Base-by-base conservation (phyloP, 495 filamentous ascomycete species). In the Halenospora varia region DNA sequence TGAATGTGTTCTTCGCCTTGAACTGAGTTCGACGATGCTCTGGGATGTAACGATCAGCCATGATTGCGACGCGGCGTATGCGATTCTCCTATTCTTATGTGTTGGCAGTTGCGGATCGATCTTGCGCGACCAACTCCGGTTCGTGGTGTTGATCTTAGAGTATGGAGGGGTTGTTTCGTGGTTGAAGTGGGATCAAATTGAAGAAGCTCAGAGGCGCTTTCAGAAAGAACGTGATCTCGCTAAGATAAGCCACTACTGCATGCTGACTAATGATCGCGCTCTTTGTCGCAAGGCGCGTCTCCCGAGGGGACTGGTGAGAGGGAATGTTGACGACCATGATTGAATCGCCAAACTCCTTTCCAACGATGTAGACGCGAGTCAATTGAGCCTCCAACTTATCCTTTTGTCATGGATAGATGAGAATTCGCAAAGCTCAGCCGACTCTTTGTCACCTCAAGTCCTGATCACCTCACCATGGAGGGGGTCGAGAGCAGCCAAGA, bases 11-110 rank as follows among this genome's bases (percentile, higher is more conserved):
- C 80, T 94, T 95, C 58, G 95, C 95, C 85, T 99, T 99, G 83
- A 94, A 99, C 76, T 96, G 92, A 48, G 88, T 96, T 68, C 95
- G 94, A 69, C 95, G 91, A 82, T 99, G 95, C 77, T 97, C 95
- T 70, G 95, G 95, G 70, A 99, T 99, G 78, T 96, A 99, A 48
- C 92, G 89, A 69, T 99, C 95, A 67, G 93, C 85, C 95, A 99
- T 99, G 79, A 63, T 87, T 71, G 71, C 72, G 63, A 71, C 52
- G 61, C 25, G 53, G 49, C 68, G 65, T 56, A 52, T 60, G 54
- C 41, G 55, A 25, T 17, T 44, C 15, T 44, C 20, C 29, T 42
- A 25, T 22, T 22, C 39, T 41, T 40, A 44, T 39, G 11, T 39
- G 17, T 15, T 23, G 10, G 42, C 29, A 50, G 55, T 44, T 25